phyloP scores from a whole-genome alignment of 2,329 filamentous ascomycete genomes.

The Reticulascus tulasneorum region DNA sequence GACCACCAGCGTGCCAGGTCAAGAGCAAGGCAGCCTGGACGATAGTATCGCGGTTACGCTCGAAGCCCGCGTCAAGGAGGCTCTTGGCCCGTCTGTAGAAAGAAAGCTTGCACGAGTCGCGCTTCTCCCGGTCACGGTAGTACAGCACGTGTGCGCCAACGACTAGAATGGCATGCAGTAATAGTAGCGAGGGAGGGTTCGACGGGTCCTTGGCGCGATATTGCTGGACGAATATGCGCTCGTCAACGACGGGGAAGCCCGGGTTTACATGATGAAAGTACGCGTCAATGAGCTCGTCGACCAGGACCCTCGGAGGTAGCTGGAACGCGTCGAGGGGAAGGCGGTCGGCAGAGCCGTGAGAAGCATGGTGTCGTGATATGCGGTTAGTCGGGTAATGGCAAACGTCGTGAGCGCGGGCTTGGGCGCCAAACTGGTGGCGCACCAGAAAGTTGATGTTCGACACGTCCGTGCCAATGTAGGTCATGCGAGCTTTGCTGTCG shows the following conservation, averaged over 20 bases:
- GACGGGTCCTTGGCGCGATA: constrained; percentile 38
- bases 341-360: too few relatives aligned
- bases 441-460: constrained; percentile 54
- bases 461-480: constrained; percentile 52
- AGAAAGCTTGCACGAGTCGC: constrained; percentile 34
- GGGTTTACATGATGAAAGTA: constrained; percentile 49
- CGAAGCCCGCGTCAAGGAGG: constrained; percentile 48
- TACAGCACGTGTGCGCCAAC: constrained; percentile 47
- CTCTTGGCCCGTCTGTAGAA: constrained; percentile 51
- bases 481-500: constrained; percentile 41
- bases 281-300: constrained; percentile 44
- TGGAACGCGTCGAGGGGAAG: constrained; percentile 43
- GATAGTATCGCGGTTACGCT: constrained; percentile 48
- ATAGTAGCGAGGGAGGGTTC: constrained; percentile 35
- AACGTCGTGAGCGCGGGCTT: constrained; percentile 18
- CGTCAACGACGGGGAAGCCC: constrained; percentile 48
- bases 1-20: constrained; percentile 52
- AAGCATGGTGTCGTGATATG: too few relatives aligned
- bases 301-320: constrained; percentile 42
- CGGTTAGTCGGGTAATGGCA: constrained; percentile 30
- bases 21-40: constrained; percentile 52
- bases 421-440: constrained; percentile 39
- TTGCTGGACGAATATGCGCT: constrained; percentile 46
- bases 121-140: constrained; percentile 31
- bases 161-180: constrained; percentile 47